A percentile compares a stretch with the other conserved stretches of the same genome.
Conservation (phyloP, 441 rosid species). For the Melastoma candidum region DNA sequence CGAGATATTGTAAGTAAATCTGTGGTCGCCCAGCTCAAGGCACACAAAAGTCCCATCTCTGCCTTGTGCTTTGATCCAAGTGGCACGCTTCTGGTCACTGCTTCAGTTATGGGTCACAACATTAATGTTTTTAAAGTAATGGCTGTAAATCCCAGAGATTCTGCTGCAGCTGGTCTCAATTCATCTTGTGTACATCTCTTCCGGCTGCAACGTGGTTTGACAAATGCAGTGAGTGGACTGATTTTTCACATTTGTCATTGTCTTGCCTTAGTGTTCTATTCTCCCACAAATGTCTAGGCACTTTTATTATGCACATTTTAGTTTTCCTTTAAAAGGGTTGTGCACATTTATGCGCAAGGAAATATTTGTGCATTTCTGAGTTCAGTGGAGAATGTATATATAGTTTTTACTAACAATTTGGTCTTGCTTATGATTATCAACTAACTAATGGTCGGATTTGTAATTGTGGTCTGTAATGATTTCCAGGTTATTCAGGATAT, state of each 20-base stretch:
- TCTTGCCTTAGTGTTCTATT: no score
- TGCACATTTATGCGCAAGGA: no score
- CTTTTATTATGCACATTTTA: no score
- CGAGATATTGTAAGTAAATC: conserved; percentile 60
- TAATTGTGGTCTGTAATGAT: no score
- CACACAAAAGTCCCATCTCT: conserved; percentile 85
- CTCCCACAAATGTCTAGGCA: no score
- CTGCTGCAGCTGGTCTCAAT: conserved; percentile 27
- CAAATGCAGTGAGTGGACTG: conserved; percentile 45
- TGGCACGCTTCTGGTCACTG: conserved; percentile 81
- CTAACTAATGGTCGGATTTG: no score
- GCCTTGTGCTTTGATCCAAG: conserved; percentile 90
- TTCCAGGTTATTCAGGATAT: conserved; percentile 91
- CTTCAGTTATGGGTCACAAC: conserved; percentile 87
- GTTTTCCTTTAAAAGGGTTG: no score
- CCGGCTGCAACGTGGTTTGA: conserved; percentile 88
- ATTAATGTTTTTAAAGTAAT: conserved; percentile 75
- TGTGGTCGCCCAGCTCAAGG: conserved; percentile 73
- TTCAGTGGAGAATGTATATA: no score
- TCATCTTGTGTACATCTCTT: conserved; percentile 61
- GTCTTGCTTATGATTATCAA: no score
- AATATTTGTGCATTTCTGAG: no score
- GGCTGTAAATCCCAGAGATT: conserved; percentile 41
- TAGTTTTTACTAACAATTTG: no score
- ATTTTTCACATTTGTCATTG: no score